Evolutionary conservation across 1,284 basidiomycete genomes (phyloP).

Genomic region (Boletellus deceptivus): DNA sequence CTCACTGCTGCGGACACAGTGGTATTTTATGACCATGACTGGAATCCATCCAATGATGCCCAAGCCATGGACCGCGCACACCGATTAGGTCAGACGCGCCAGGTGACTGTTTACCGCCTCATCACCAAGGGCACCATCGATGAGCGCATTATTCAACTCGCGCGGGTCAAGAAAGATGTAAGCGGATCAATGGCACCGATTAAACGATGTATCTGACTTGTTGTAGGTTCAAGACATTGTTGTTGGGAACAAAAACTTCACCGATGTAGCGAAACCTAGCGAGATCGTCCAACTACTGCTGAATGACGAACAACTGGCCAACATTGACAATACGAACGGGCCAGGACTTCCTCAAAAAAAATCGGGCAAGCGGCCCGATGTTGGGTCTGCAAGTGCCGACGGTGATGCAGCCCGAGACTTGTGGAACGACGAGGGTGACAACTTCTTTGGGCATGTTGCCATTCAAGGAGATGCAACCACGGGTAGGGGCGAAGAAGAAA

Average conservation of each 20-base stretch:
- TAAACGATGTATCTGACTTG: constrained; percentile 1
- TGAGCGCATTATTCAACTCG: constrained; percentile 94
- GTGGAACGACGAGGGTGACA: constrained; percentile 82
- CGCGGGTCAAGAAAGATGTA: constrained; percentile 94
- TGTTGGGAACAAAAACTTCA: constrained; percentile 94
- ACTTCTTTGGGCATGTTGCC: constrained; percentile 66
- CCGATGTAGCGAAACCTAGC: constrained; percentile 90
- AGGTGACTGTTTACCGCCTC: constrained; percentile 97
- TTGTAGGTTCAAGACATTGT: constrained; percentile 96
- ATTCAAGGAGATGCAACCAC: constrained; percentile 19
- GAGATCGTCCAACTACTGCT: constrained; percentile 96
- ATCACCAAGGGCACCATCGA: constrained; percentile 98
- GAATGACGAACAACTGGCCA: constrained; percentile 88
- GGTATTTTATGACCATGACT: constrained; percentile 98
- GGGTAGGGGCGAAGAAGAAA: constrained; percentile 40
- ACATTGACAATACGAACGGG: constrained; percentile 46
- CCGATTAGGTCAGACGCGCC: constrained; percentile 96
- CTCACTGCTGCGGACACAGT: constrained; percentile 98
- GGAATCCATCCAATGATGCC: constrained; percentile 99
- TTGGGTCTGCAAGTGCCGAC: constrained; percentile 24
- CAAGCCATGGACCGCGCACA: constrained; percentile 99
- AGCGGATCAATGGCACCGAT: constrained; percentile 28
- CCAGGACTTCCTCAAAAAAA: constrained; percentile 41
- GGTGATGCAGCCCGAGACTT: constrained; percentile 58
- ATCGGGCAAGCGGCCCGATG: constrained; percentile 37